These are phyloP conservation scores for Camptophora hylomeconis DNA, from an alignment of 2,329 filamentous ascomycete genomes.

Conservation along the genomic window DNA sequence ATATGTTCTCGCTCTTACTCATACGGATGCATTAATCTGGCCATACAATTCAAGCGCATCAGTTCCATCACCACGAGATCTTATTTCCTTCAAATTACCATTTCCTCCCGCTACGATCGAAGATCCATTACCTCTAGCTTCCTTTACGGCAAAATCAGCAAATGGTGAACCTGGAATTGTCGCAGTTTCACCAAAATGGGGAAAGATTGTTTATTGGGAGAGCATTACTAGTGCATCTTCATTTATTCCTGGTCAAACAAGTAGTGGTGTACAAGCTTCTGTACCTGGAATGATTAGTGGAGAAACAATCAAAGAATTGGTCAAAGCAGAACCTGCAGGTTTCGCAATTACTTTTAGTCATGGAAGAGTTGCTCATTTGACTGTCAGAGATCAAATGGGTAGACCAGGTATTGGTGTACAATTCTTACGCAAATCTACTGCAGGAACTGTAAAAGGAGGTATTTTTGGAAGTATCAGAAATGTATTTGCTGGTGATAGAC, in stretches of 20 bases:
- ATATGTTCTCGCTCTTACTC: constrained; percentile 69
- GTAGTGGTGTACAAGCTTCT: constrained; percentile 62
- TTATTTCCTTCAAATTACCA: constrained; percentile 68
- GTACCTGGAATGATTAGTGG: constrained; percentile 65
- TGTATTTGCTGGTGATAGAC: constrained; percentile 56
- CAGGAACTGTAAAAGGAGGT: constrained; percentile 44
- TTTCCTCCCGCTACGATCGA: constrained; percentile 52
- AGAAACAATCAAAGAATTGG: constrained; percentile 63
- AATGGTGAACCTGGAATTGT: constrained; percentile 76
- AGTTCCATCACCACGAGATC: constrained; percentile 52
- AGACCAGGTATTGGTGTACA: constrained; percentile 68
- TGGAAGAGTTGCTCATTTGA: constrained; percentile 76
- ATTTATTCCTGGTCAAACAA: constrained; percentile 68
- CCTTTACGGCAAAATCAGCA: constrained; percentile 66
- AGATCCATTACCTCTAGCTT: constrained; percentile 68
- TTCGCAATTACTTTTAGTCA: constrained; percentile 76
- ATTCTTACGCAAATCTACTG: constrained; percentile 53
- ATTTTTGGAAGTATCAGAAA: constrained; percentile 72
- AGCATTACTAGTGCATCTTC: constrained; percentile 81
- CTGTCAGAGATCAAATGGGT: constrained; percentile 73
- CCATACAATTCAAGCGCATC: constrained; percentile 55
- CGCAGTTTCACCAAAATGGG: constrained; percentile 68
- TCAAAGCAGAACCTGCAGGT: constrained; percentile 75
- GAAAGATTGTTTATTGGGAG: constrained; percentile 89
- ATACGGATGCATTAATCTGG: constrained; percentile 78